These are phyloP conservation scores for Xylaria sp. DNA, from an alignment of 2,329 filamentous ascomycete species.

Conservation along the genomic window DNA sequence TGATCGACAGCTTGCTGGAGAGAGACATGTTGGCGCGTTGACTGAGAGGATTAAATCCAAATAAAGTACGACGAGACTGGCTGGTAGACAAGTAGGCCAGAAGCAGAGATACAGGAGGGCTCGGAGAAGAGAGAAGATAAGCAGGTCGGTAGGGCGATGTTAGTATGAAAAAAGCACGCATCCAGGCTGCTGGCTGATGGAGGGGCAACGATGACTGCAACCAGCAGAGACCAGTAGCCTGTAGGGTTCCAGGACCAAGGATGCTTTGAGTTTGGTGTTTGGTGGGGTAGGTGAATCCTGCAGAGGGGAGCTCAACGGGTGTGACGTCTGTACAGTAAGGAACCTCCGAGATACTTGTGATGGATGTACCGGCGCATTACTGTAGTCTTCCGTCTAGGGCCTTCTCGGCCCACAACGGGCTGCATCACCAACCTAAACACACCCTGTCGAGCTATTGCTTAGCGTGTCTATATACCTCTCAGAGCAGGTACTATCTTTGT, in stretches of 20 bases:
- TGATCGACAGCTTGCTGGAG: slow-evolving; percentile 95
- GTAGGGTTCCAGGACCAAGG: not conserved
- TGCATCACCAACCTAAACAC: not conserved
- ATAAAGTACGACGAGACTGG: not conserved
- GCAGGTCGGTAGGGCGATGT: slow-evolving; percentile 10
- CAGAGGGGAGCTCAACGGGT: not conserved
- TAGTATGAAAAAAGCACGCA: slow-evolving; percentile 25
- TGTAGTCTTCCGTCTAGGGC: too few relatives aligned
- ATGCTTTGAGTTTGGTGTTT: slow-evolving; percentile 7
- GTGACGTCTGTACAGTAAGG: not conserved
- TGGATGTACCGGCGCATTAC: too few relatives aligned
- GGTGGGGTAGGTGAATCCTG: slow-evolving; percentile 18
- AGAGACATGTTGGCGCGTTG: slow-evolving; percentile 72
- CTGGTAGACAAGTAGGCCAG: slow-evolving; percentile 16
- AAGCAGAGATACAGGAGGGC: slow-evolving; percentile 4
- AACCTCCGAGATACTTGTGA: not conserved
- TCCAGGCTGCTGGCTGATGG: slow-evolving; percentile 19
- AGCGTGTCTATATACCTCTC: not conserved
- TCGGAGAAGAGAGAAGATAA: slow-evolving; percentile 10
- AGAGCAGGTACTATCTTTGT: not conserved
- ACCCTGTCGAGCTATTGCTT: not conserved
- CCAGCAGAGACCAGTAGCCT: not conserved
- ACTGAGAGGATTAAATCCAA: not conserved
- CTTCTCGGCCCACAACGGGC: not conserved
- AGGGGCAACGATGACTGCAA: slow-evolving; percentile 19